Percentiles rank a stretch among this genome's conserved stretches.
These are phyloP conservation scores for Candida awuae DNA, from an alignment of 805 yeast genomes.

Conservation along the genomic window DNA sequence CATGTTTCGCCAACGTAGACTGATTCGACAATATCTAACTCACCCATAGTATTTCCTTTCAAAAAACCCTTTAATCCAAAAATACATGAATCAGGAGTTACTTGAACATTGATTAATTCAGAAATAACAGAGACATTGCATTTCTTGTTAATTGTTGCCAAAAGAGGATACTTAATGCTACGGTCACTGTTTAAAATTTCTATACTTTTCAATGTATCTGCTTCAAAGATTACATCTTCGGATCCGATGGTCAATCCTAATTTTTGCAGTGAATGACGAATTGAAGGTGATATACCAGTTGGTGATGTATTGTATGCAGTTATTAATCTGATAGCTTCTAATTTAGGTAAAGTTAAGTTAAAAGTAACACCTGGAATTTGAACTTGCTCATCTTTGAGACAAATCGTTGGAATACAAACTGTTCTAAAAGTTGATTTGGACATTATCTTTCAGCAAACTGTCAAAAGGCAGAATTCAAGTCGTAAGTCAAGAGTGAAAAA, in stretches of 20 bases:
- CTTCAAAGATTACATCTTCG: too few species aligned
- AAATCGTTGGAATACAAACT: constrained; percentile 1
- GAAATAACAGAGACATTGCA: constrained; percentile 28
- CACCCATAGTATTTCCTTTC: constrained; percentile 1
- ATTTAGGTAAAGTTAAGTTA: neutral
- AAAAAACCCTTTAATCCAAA: constrained; percentile 25
- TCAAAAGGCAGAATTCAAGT: too few species aligned
- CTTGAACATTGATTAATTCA: constrained; percentile 39
- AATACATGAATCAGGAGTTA: constrained; percentile 35
- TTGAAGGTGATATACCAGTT: neutral
- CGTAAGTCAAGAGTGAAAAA: too few species aligned
- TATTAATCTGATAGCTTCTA: constrained; percentile 2
- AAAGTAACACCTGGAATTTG: constrained; percentile 8
- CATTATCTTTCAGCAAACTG: neutral
- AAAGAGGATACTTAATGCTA: too few species aligned
- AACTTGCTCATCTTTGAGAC: neutral
- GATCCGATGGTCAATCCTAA: too few species aligned
- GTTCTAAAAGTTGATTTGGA: neutral
- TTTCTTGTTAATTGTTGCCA: too few species aligned
- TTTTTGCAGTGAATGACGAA: neutral
- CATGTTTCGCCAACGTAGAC: constrained; percentile 1
- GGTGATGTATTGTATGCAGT: neutral
- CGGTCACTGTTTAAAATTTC: too few species aligned
- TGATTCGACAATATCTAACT: constrained; percentile 11
- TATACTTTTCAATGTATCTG: too few species aligned